Evolutionary conservation across 1,284 basidiomycete genomes (phyloP), one percentile per base, ranked within the genome.

Genomic region (Tilletia setariae): DNA sequence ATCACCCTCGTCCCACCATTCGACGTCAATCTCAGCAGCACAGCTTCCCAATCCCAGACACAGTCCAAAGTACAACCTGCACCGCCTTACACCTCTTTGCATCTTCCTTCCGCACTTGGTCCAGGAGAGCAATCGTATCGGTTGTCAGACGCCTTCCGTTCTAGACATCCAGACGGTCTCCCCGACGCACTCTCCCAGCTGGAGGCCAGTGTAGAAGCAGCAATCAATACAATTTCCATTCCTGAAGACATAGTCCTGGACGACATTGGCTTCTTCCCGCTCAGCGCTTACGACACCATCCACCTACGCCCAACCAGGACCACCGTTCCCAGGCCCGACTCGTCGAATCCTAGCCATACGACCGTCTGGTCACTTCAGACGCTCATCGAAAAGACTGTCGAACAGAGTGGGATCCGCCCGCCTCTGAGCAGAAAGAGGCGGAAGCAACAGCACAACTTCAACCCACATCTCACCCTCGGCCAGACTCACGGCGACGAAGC

Each of bases 391-490:
- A 23, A 53, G 7, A 25, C 21, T 28, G 28, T 21, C 28, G 51
- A 15, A 21, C 13, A 25, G 23, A 21, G 28, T 4, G 23, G 13
- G 6, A 25, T 6, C 15, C 51, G 28, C 13, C 51, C 16, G 15
- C 2, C 51, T 13, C 13, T 25, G 11, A 23, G 21, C 23, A 13
- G 11, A 28, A 21, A 15, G 51, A 13, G 21, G 15, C 51, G 21
- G 4, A 49, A 49, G 46, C 46, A 23, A 23, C 51, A 28, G 23
- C 21, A 53, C n/a, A 28, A 49, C 51, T 53, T 53, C 51, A 53
- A 15, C 13, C 51, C 51, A 53, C 51, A 53, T 28, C 51, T 53
- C 51, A 53, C 51, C 13, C 51, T 53, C 51, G 51, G 51, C 23
- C 51, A 53, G 51, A 7, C 21, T 25, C 4, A 40, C 35, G 35